Evolutionary conservation across 345 rosid species (phyloP), one percentile per base, ranked within the genome.

Genomic region (Acer negundo): DNA sequence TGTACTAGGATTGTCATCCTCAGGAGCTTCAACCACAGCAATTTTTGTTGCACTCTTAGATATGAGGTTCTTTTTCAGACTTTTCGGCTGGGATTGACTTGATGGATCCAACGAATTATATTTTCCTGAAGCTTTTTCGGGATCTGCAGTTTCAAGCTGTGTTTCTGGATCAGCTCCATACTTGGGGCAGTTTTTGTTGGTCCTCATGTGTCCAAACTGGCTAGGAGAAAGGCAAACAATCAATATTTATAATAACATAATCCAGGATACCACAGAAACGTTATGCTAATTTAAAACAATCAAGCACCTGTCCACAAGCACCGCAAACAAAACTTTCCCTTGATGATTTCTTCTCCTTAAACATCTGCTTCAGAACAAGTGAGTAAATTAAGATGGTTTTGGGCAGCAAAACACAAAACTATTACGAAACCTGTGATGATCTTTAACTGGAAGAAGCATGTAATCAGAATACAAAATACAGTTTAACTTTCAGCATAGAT

Each of bases 121-220:
- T 84, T 90, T 94, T 38, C 79, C 91, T 3, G 84, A 77, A 79
- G 86, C 65, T 79, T 88, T 96, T 51, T 94, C 97, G 49, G 82
- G n/a, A 76, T 91, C 93, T 4, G 81, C 76, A 62, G 88, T 70
- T 73, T 91, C 93, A 23, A 77, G 69, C 73, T 84, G 92, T 61
- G 88, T 62, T 47, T 94, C 98, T 65, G 91, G 89, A 79, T 91
- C 95, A 84, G 93, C 95, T 80, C 95, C 83, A 75, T 96, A 92
- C 87, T 83, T 92, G 17, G 99, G 99, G 86, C 99, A 96, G 89
- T 94, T 80, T 77, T 96, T 94, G 88, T 96, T 96, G 84, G 99
- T 96, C 84, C 95, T 96, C 99, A 92, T 96, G 86, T 94, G 99
- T 73, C 99, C 99, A 85, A 87, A 90, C 99, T 96, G 94, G 76